Conservation (phyloP, 495 filamentous ascomycete genomes). For the Penicillium coprophilum region DNA sequence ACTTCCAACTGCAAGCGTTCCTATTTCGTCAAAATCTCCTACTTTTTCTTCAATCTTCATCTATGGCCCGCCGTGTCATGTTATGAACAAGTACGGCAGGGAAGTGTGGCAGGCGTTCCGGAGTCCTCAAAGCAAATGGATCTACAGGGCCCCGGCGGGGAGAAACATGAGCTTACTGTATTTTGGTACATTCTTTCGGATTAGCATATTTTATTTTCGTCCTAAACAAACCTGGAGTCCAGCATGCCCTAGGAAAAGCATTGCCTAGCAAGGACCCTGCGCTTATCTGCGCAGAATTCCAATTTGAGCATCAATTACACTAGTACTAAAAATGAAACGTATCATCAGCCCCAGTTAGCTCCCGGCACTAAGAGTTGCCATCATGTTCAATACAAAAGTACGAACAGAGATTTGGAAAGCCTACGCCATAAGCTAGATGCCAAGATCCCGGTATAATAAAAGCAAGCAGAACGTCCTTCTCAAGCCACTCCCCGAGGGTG, state of each 20-base stretch:
- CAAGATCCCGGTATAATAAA: background rate
- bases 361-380: background rate
- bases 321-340: background rate
- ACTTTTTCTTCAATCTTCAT: background rate
- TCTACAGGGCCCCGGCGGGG: background rate
- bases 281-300: too few species aligned
- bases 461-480: background rate
- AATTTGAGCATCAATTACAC: too few species aligned
- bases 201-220: background rate
- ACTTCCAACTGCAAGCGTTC: slow-evolving; percentile 20
- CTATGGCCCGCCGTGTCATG: slow-evolving; percentile 1
- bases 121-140: background rate
- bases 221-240: background rate
- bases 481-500: background rate
- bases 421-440: background rate
- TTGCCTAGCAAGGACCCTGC: too few species aligned
- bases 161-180: background rate
- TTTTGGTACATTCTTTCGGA: slow-evolving; percentile 2
- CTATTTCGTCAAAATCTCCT: slow-evolving; percentile 1
- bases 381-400: background rate
- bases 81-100: slow-evolving; percentile 4
- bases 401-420: background rate
- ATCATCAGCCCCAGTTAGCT: background rate
- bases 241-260: background rate
- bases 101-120: slow-evolving; percentile 10